Conservation (phyloP, 768 basidiomycete genomes). For the Tubosaeta sp. region DNA sequence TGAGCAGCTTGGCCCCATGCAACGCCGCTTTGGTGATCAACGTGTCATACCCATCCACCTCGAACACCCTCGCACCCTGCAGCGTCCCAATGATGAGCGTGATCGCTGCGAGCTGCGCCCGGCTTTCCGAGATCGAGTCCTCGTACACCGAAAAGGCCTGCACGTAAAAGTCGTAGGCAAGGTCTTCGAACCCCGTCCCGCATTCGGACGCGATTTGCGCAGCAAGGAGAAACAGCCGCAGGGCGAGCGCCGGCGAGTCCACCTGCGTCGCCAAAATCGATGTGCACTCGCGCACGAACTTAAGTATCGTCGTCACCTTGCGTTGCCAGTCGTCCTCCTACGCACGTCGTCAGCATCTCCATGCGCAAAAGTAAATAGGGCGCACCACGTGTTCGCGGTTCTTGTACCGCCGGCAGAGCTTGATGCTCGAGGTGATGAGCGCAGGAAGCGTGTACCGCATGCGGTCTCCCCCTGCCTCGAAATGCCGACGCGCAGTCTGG, state of each 20-base stretch:
- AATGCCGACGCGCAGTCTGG: constrained; percentile 86
- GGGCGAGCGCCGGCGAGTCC: constrained; percentile 87
- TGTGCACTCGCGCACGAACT: constrained; percentile 90
- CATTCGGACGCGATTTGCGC: constrained; percentile 95
- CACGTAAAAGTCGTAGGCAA: constrained; percentile 96
- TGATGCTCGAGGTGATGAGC: constrained; percentile 88
- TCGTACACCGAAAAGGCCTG: constrained; percentile 98
- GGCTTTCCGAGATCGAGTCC: constrained; percentile 92
- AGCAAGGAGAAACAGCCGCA: constrained; percentile 92
- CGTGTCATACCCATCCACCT: constrained; percentile 93
- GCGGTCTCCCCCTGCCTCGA: constrained; percentile 87
- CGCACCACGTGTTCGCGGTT: constrained; percentile 66
- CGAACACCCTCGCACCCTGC: constrained; percentile 87
- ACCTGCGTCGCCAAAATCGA: constrained; percentile 92
- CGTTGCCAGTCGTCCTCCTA: constrained; percentile 85
- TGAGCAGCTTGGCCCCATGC: constrained; percentile 92
- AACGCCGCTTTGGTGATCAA: constrained; percentile 98
- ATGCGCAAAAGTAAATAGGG: neutral
- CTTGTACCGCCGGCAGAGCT: constrained; percentile 90
- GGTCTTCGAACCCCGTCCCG: constrained; percentile 89
- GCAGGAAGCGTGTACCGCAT: constrained; percentile 98
- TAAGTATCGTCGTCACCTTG: constrained; percentile 85
- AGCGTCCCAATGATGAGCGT: constrained; percentile 90
- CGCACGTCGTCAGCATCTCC: constrained; percentile 1
- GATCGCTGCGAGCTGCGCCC: constrained; percentile 96